Percentiles rank a stretch among this genome's conserved stretches.
phyloP scores from a whole-genome alignment of 139 green algal genomes.

The Coelastrella sp. region DNA sequence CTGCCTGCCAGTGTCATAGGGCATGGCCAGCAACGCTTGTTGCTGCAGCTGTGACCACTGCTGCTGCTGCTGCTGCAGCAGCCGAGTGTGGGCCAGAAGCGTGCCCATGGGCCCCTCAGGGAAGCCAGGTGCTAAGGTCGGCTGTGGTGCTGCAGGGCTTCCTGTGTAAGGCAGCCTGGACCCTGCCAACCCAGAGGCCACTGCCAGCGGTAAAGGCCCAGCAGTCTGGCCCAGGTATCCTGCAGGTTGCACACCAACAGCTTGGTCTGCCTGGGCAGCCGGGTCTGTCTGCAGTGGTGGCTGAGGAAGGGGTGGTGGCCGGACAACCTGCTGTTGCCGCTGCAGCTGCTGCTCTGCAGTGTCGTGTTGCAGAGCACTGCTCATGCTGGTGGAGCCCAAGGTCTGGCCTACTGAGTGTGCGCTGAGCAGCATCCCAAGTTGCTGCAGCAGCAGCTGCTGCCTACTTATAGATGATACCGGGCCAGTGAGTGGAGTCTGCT shows the following conservation, averaged over 20 bases:
- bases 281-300: background rate
- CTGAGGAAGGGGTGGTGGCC: background rate
- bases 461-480: background rate
- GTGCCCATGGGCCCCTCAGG: no score
- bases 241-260: background rate
- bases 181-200: no score
- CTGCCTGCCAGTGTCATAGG: no score
- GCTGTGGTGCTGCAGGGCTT: background rate
- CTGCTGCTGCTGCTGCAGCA: constrained; percentile 10
- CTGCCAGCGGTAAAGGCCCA: no score
- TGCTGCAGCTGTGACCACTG: constrained; percentile 22
- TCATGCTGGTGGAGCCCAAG: background rate
- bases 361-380: background rate
- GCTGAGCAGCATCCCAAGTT: background rate
- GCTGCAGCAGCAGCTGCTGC: background rate
- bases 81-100: background rate
- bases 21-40: no score
- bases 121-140: no score
- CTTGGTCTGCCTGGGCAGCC: background rate
- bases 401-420: background rate
- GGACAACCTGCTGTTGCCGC: constrained; percentile 12
- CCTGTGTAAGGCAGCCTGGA: background rate
- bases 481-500: no score
- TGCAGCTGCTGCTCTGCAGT: background rate
- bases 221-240: background rate